Evolutionary conservation across 306 rosid genomes (phyloP), one percentile per base, ranked within the genome.

Genomic region (Geum urbanum): DNA sequence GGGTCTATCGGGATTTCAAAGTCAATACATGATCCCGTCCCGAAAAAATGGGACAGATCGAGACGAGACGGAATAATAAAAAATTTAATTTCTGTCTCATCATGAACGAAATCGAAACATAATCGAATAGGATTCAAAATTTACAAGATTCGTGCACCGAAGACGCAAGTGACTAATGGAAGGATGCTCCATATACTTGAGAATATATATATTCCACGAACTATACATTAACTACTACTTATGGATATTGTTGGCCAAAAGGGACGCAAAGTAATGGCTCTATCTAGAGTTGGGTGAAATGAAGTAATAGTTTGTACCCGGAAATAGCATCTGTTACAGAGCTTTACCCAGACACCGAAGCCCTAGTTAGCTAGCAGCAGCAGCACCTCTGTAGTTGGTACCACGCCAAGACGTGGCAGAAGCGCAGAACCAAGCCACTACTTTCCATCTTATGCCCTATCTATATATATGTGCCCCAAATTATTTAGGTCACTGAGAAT

Each of bases 371-470:
- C n/a, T 27, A 27, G 32, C 32, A 27, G 2, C 32, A 27, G 49
- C 35, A 47, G 5, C 43, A 8, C 40, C 18, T 32, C 2, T 20
- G 45, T 15, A 47, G 66, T 35, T 46, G 78, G 72, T 55, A 66
- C 57, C 37, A 57, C 47, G 19, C 9, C 16, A 12, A 40, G 61
- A 69, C 66, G 74, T 76, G 79, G 45, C 79, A 69, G 66, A 69
- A 44, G 22, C 5, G 3, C 32, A 27, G 32, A 27, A 27, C 32
- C 32, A 27, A 44, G 57, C 20, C 61, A 20, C 56, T 66, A 8
- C 43, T 50, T 10, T 12, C 40, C 40, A 22, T n/a, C 58, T 59
- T 44, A 44, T 11, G 22, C 32, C 13, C 35, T 12, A 43, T n/a
- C 46, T 40, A 6, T 52, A n/a, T 19, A 35, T 68, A 37, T 39